Base-by-base conservation (phyloP, 2,329 filamentous ascomycete genomes). In the Cephalotrichum gorgonifer region DNA sequence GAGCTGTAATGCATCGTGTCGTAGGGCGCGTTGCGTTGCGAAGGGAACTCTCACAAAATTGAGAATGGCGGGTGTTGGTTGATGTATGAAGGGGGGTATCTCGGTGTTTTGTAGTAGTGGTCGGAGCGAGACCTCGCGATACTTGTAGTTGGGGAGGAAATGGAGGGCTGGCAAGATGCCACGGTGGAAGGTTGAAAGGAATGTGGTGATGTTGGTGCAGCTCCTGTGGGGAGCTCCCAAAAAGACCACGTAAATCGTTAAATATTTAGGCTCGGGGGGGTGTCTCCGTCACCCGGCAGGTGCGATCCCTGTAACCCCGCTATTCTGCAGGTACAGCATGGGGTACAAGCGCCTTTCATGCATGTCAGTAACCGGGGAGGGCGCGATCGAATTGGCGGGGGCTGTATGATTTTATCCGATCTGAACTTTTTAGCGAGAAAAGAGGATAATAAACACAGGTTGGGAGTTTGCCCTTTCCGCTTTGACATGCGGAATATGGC, bases 1-100 rank as follows among this genome's bases (percentile, higher is more conserved):
- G n/a, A n/a, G 64, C 54, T 69, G 65, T 53, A 71, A 72, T 78
- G 75, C 78, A 82, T 82, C 56, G 54, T 64, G 58, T 43, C 46
- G 27, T 20, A 30, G 42, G 38, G 30, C n/a, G 22, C 25, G 50
- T 25, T 14, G 23, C 33, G 49, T 8, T 28, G 14, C 14, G 22
- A 27, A 12, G 39, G 35, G 20, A 43, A 42, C 17, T 20, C 26
- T 38, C 12, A 35, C 25, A 41, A 8, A 28, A 27, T 27, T 23
- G 31, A 31, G 30, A 31, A 15, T 31, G 30, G 12, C 30, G 30
- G 11, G 30, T 31, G 30, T 31, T 15, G n/a, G 11, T 4, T 22
- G 33, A 17, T 4, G 33, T 38, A 3, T 20, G 38, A 41, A 20
- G 17, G 30, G 43, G 20, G 22, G 15, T 15, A 25, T 23, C 17